These are phyloP conservation scores for Entomortierella chlamydospora DNA, from an alignment of 192 early-diverging fungal species.

Conservation along the genomic window DNA sequence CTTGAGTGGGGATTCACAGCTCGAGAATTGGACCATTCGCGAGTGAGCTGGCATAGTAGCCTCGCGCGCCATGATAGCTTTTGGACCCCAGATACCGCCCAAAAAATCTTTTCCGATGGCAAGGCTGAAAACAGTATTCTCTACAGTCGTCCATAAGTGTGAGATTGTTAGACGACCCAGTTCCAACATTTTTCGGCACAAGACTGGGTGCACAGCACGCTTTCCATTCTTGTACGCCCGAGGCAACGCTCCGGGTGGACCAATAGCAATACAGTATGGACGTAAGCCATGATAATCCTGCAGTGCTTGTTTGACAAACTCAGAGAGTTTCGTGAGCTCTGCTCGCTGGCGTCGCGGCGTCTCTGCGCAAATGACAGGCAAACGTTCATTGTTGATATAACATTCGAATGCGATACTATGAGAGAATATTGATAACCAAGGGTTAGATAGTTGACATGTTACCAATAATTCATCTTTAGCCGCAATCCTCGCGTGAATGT, in stretches of 20 bases:
- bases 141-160: slow-evolving; percentile 64
- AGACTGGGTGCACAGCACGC: slow-evolving; percentile 65
- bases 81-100: slow-evolving; percentile 59
- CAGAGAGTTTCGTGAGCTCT: slow-evolving; percentile 60
- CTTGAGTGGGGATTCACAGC: slow-evolving; percentile 65
- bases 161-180: slow-evolving; percentile 64
- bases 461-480: neutral
- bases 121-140: slow-evolving; percentile 67
- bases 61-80: slow-evolving; percentile 25
- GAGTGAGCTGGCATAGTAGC: neutral
- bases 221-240: slow-evolving; percentile 74
- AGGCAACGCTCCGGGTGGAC: slow-evolving; percentile 68
- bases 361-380: slow-evolving; percentile 79
- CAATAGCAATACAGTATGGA: slow-evolving; percentile 69
- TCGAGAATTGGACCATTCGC: slow-evolving; percentile 65
- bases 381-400: slow-evolving; percentile 68
- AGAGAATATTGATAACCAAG: neutral
- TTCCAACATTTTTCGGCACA: slow-evolving; percentile 70
- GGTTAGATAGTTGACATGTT: neutral
- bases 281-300: slow-evolving; percentile 69
- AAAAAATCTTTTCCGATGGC: slow-evolving; percentile 56
- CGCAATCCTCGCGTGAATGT: too few relatives aligned
- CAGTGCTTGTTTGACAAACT: slow-evolving; percentile 58
- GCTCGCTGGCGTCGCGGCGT: slow-evolving; percentile 54
- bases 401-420: slow-evolving; percentile 70